A percentile compares a stretch with the other conserved stretches of the same genome.
Conservation (phyloP, 2,329 filamentous ascomycete genomes). For the Gaeumannomyces tritici region DNA sequence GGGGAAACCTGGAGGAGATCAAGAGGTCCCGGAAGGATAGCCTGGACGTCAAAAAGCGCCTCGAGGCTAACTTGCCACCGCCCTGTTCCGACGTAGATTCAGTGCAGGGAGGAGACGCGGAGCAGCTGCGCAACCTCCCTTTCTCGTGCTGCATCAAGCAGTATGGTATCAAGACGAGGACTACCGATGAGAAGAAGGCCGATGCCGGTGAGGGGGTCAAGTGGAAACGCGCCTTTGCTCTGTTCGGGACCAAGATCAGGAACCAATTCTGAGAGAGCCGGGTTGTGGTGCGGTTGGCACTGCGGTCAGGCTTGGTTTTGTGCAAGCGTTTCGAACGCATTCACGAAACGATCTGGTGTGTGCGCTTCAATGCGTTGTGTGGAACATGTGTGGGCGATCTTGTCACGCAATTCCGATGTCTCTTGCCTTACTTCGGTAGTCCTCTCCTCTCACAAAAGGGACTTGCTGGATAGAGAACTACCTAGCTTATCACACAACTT, state of each 20-base stretch:
- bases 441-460: too few species aligned
- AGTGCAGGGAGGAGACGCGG: slow-evolving; percentile 14
- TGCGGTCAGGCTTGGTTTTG: neutral
- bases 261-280: neutral
- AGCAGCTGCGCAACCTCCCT: slow-evolving; percentile 39
- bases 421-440: too few species aligned
- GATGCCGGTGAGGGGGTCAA: slow-evolving; percentile 33
- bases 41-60: slow-evolving; percentile 1
- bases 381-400: too few species aligned
- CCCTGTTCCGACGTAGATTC: slow-evolving; percentile 24
- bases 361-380: neutral
- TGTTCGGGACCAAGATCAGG: slow-evolving; percentile 57
- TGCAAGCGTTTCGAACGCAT: neutral
- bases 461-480: too few species aligned
- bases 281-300: neutral
- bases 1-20: slow-evolving; percentile 75
- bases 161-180: slow-evolving; percentile 48
- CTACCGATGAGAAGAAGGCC: slow-evolving; percentile 29
- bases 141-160: slow-evolving; percentile 65
- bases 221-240: slow-evolving; percentile 54
- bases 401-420: too few species aligned
- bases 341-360: neutral
- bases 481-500: neutral
- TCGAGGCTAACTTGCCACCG: slow-evolving; percentile 19
- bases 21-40: slow-evolving; percentile 32